Base-by-base conservation (phyloP, 176 grass and related monocot species). In the Carex cristatella region DNA sequence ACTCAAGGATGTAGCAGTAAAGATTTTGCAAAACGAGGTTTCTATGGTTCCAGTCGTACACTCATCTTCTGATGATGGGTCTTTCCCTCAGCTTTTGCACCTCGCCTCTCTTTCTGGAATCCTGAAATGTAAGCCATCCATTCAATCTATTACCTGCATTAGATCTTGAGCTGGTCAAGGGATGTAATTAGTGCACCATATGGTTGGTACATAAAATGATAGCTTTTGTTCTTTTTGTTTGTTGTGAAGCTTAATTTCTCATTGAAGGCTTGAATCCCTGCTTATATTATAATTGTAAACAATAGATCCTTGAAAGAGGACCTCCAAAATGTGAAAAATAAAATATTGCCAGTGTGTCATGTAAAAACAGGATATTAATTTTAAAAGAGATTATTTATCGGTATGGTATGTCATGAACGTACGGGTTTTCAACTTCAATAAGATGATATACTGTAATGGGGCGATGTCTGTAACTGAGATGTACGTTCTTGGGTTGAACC, bases 51-150 rank as follows among this genome's bases (percentile, higher is more conserved):
- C 97, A 85, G 48, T 99, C 64, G 90, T 95, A 84, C 84, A 92
- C 87, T 92, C 97, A 59, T 70, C 90, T 38, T 89, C 90, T 16
- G 78, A 91, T 49, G 97, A 99, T 90, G 93, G 96, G 53, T 94
- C 96, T 68, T 95, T 94, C 86, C 96, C 93, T 2, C 96, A 99
- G 77, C 73, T 99, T 40, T 87, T 99, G 87, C 96, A 99, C 86
- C 96, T 99, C 79, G 93, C 93, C 65, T 99, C 96, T 35, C 96
- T 99, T 87, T 99, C 96, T 16, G 93, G 93, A 87, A 92, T 99
- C 85, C 87, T 99, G 83, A 99, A 92, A 92, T 99, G 96, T 99
- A 88, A 88, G 91, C 37, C 44, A 46, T 66, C 7, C 13, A 53
- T 57, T 79, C 49, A 31, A 56, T 58, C 13, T 58, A 33, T 79